Conservation (phyloP, 2,329 filamentous ascomycete genomes). For the Ophiostoma novo-ulmi region DNA sequence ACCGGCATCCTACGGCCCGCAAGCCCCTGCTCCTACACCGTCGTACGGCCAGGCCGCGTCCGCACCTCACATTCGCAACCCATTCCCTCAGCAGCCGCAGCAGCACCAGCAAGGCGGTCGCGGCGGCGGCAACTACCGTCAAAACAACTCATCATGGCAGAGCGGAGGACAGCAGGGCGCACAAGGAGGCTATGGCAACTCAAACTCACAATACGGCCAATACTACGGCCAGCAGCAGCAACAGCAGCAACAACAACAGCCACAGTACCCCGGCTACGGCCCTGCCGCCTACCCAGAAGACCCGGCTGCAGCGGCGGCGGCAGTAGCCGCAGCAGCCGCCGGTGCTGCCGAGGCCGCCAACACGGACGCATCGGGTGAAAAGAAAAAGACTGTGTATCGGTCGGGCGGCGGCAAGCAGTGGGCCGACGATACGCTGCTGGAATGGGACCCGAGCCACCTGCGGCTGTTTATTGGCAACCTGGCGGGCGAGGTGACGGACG, state of each 20-base stretch:
- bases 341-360: constrained; percentile 12
- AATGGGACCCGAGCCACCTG: constrained; percentile 94
- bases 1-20: constrained; percentile 16
- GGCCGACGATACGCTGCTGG: constrained; percentile 81
- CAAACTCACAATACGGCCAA: constrained; percentile 13
- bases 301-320: not conserved
- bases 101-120: constrained; percentile 29
- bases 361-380: constrained; percentile 44
- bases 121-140: constrained; percentile 42
- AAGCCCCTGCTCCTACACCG: not conserved
- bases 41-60: constrained; percentile 33
- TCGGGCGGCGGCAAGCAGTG: constrained; percentile 87
- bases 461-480: constrained; percentile 95
- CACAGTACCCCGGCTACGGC: constrained; percentile 7
- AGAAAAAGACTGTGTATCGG: constrained; percentile 81
- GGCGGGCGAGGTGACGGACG: constrained; percentile 94
- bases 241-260: not conserved
- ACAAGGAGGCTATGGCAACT: not conserved
- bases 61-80: constrained; percentile 50
- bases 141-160: constrained; percentile 92
- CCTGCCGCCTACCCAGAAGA: not conserved
- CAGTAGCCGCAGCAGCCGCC: not conserved
- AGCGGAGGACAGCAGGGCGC: constrained; percentile 31
- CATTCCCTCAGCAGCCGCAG: constrained; percentile 54
- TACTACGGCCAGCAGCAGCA: constrained; percentile 22